phyloP scores from a whole-genome alignment of 2,329 filamentous ascomycete species.

The Pseudogymnoascus sp. region DNA sequence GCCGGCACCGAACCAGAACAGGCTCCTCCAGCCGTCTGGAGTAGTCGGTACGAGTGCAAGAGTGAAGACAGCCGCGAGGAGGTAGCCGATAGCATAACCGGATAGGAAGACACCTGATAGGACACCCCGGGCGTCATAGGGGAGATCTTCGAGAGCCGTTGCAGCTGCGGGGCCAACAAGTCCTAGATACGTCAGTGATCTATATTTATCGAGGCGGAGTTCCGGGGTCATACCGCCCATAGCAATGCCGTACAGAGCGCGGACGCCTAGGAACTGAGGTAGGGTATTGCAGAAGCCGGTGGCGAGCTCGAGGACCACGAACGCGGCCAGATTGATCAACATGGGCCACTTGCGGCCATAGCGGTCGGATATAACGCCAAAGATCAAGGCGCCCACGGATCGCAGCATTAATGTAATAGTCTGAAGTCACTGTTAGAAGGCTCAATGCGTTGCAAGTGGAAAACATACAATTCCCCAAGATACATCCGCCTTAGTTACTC shows the following conservation, averaged over 20 bases:
- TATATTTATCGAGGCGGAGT: neutral
- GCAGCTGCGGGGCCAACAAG: slow-evolving; percentile 69
- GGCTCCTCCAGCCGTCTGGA: slow-evolving; percentile 65
- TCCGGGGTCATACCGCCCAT: slow-evolving; percentile 53
- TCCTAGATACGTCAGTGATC: neutral
- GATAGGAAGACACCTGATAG: slow-evolving; percentile 23
- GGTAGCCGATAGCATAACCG: slow-evolving; percentile 22
- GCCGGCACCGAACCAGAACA: slow-evolving; percentile 79
- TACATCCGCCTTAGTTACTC: slow-evolving; percentile 46
- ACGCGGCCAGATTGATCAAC: slow-evolving; percentile 61
- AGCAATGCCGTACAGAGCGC: slow-evolving; percentile 66
- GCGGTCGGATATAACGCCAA: slow-evolving; percentile 35
- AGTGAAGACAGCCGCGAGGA: slow-evolving; percentile 39
- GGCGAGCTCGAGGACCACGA: slow-evolving; percentile 58
- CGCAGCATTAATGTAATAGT: slow-evolving; percentile 26
- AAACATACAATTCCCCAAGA: slow-evolving; percentile 47
- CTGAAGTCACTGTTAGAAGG: slow-evolving; percentile 7
- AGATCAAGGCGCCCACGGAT: slow-evolving; percentile 43
- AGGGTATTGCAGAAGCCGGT: slow-evolving; percentile 20
- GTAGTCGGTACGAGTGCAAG: slow-evolving; percentile 65
- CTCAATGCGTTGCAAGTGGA: neutral
- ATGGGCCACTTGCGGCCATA: slow-evolving; percentile 62
- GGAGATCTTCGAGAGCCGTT: slow-evolving; percentile 58
- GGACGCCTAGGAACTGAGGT: slow-evolving; percentile 55
- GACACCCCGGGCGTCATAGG: slow-evolving; percentile 21